Conservation (phyloP, 345 rosid genomes). For the Dimocarpus longan region DNA sequence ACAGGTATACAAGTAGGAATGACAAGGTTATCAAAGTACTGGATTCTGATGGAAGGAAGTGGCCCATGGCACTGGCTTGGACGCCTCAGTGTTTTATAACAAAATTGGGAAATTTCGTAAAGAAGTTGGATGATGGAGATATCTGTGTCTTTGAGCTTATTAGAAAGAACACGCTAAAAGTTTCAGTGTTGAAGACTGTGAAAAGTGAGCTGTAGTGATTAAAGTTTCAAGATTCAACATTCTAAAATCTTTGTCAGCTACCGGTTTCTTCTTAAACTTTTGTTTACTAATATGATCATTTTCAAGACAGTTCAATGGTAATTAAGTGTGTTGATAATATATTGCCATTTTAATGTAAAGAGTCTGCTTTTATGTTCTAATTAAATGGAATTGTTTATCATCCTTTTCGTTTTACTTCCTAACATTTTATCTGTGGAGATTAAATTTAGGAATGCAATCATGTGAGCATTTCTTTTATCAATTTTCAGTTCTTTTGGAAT, state of each 20-base stretch:
- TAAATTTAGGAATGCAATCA: background rate
- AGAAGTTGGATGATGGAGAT: background rate
- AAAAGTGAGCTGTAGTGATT: background rate
- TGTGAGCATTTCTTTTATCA: background rate
- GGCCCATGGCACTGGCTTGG: background rate
- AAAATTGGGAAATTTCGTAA: background rate
- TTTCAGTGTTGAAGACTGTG: background rate
- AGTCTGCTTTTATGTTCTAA: background rate
- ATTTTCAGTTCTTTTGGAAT: too few species aligned
- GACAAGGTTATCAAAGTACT: background rate
- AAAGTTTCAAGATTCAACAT: background rate
- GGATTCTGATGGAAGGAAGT: background rate
- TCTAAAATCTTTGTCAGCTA: background rate
- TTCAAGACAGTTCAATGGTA: too few species aligned
- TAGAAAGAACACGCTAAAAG: background rate
- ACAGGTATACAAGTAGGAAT: background rate
- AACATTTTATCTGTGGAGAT: background rate
- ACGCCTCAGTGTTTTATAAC: background rate
- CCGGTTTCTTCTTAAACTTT: background rate
- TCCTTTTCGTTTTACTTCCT: too few species aligned
- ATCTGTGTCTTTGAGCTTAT: background rate
- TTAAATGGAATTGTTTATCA: background rate
- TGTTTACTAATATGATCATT: background rate
- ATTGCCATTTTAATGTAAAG: background rate
- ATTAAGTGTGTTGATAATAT: background rate